A percentile compares a stretch with the other conserved stretches of the same genome.
These are phyloP conservation scores for Lactarius evosmus DNA, from an alignment of 768 basidiomycete species.

Conservation along the genomic window DNA sequence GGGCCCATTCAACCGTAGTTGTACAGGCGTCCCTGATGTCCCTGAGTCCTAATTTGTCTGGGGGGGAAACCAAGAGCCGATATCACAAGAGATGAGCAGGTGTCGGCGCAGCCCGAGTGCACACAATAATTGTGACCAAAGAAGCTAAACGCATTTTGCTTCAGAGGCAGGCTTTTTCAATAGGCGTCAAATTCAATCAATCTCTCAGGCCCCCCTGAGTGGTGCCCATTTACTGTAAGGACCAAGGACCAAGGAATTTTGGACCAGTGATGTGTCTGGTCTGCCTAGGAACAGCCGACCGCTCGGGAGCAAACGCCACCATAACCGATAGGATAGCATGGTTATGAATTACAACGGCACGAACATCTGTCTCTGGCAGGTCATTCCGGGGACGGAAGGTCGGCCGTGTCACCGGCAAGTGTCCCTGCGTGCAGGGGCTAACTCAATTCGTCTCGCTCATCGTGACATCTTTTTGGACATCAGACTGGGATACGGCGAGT, in stretches of 20 bases:
- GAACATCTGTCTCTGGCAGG: slow-evolving; percentile 5
- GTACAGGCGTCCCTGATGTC: slow-evolving; percentile 16
- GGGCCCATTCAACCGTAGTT: slow-evolving; percentile 3
- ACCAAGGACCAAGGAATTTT: neutral
- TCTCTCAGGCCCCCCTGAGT: slow-evolving; percentile 7
- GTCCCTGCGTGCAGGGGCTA: slow-evolving; percentile 24
- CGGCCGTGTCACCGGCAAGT: slow-evolving; percentile 23
- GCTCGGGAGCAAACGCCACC: slow-evolving; percentile 15
- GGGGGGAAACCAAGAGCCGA: slow-evolving; percentile 16
- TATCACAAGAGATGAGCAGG: slow-evolving; percentile 11
- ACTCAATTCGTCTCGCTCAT: slow-evolving; percentile 28
- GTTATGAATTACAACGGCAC: slow-evolving; percentile 22
- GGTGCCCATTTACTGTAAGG: neutral
- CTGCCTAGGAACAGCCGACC: slow-evolving; percentile 9
- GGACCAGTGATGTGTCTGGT: neutral
- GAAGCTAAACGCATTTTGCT: slow-evolving; percentile 20
- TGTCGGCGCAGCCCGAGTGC: slow-evolving; percentile 19
- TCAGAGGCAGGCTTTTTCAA: slow-evolving; percentile 11
- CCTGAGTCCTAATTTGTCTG: slow-evolving; percentile 18
- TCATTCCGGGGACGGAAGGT: slow-evolving; percentile 12
- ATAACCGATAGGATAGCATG: slow-evolving; percentile 14
- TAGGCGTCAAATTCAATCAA: slow-evolving; percentile 18
- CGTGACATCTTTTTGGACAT: slow-evolving; percentile 20
- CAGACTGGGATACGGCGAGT: slow-evolving; percentile 21
- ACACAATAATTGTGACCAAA: slow-evolving; percentile 12